Base-by-base conservation (phyloP, 345 rosid genomes). In the Syzygium oleosum region DNA sequence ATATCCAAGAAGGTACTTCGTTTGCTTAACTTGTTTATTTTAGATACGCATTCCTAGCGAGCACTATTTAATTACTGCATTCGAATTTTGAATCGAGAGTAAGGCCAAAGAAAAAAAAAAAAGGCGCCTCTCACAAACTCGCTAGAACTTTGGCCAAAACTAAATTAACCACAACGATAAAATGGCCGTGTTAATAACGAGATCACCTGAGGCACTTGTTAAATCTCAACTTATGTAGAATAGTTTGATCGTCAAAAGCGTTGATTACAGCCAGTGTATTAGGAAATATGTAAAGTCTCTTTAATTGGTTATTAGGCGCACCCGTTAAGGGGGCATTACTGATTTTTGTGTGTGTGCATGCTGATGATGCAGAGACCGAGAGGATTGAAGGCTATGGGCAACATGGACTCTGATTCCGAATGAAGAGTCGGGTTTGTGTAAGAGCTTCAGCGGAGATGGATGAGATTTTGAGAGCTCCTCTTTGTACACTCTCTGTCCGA, bases 351-450 rank as follows among this genome's bases (percentile, higher is more conserved):
- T 83, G 23, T 34, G 23, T 15, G 12, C 58, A 12, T n/a, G 17
- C 7, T 55, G 46, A 22, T 87, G 68, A 68, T 89, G 92, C 91
- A 93, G 94, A 92, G 93, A 89, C 93, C 95, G 3, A 92, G 95
- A 88, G 95, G 95, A 59, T 90, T 93, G 86, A 93, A 93, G 89
- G 94, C 94, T 7, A 91, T 93, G 95, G 95, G 95, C 9, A 91
- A 87, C 61, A 85, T 92, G 91, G 94, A 93, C 31, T 92, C 95
- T 5, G 94, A 91, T 23, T 92, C 95, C 0, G 95, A 93, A 46
- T 93, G 85, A 52, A 73, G 53, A 38, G 59, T 49, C 51, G 52
- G 65, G 9, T 61, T 27, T 34, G 23, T 14, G 23, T 5, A 61
- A 9, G 2, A 34, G 55, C 43, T 27, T 68, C 38, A 34, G 25